These are phyloP conservation scores for Babesia sp. DNA, from an alignment of 169 alveolate species.

Conservation along the genomic window DNA sequence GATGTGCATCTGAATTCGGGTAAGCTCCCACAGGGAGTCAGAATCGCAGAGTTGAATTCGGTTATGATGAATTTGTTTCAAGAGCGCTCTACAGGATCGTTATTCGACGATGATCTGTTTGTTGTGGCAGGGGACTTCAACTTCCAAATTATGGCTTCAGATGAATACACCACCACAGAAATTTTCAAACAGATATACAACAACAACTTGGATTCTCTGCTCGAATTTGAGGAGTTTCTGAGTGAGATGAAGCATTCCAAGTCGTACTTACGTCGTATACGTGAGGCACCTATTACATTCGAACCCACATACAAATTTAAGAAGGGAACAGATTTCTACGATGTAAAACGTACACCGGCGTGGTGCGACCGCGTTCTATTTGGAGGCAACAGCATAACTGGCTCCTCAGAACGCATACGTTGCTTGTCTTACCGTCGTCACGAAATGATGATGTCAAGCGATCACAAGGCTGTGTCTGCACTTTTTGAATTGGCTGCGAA, in stretches of 20 bases:
- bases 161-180: slow-evolving; percentile 65
- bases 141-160: slow-evolving; percentile 69
- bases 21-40: slow-evolving; percentile 22
- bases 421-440: slow-evolving; percentile 70
- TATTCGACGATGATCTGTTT: slow-evolving; percentile 75
- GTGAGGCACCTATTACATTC: slow-evolving; percentile 85
- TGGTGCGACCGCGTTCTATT: slow-evolving; percentile 74
- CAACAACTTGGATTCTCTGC: slow-evolving; percentile 40
- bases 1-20: slow-evolving; percentile 62
- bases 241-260: slow-evolving; percentile 51
- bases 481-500: slow-evolving; percentile 35
- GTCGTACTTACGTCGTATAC: slow-evolving; percentile 32
- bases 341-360: slow-evolving; percentile 89
- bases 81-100: slow-evolving; percentile 19
- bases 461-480: slow-evolving; percentile 83
- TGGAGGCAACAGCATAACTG: slow-evolving; percentile 20
- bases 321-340: slow-evolving; percentile 82
- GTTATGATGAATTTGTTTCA: slow-evolving; percentile 37
- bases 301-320: slow-evolving; percentile 90
- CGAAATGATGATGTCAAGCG: slow-evolving; percentile 73
- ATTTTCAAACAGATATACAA: slow-evolving; percentile 45
- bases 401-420: neutral
- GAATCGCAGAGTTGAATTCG: slow-evolving; percentile 36
- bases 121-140: slow-evolving; percentile 89
- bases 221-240: slow-evolving; percentile 70